Evolutionary conservation across 768 basidiomycete genomes (phyloP).

Genomic region (Leccinum fibrillosum): DNA sequence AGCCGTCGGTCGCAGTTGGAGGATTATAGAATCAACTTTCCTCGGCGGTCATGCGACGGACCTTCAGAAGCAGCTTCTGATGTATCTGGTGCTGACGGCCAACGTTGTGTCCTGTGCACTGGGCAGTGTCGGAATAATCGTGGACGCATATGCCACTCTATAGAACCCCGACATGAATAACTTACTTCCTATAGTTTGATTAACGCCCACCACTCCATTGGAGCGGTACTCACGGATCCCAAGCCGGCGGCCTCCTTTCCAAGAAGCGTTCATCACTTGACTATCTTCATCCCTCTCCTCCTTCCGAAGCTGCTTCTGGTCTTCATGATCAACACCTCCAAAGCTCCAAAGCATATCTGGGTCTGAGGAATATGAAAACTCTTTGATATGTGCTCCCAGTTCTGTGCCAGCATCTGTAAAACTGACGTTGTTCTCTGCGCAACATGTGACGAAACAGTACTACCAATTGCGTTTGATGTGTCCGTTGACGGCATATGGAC

Average conservation of each 20-base stretch:
- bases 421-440: slow-evolving; percentile 15
- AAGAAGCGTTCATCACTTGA: slow-evolving; percentile 40
- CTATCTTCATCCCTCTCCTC: slow-evolving; percentile 52
- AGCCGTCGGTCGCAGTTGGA: neutral
- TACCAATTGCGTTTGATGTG: slow-evolving; percentile 42
- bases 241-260: slow-evolving; percentile 30
- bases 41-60: neutral
- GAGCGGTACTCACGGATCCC: slow-evolving; percentile 4
- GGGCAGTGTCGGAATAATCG: no score
- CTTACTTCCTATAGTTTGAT: neutral
- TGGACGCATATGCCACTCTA: no score
- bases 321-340: slow-evolving; percentile 43
- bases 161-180: no score
- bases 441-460: slow-evolving; percentile 25
- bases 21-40: neutral
- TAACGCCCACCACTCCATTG: neutral
- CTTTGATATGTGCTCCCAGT: slow-evolving; percentile 18
- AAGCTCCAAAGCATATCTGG: no score
- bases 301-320: slow-evolving; percentile 38
- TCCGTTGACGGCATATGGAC: slow-evolving; percentile 36
- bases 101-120: no score
- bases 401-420: slow-evolving; percentile 21
- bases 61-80: neutral
- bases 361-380: slow-evolving; percentile 14
- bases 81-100: no score